Evolutionary conservation across 1,284 basidiomycete genomes (phyloP).

Genomic region (Rhodotorula mucilaginosa): DNA sequence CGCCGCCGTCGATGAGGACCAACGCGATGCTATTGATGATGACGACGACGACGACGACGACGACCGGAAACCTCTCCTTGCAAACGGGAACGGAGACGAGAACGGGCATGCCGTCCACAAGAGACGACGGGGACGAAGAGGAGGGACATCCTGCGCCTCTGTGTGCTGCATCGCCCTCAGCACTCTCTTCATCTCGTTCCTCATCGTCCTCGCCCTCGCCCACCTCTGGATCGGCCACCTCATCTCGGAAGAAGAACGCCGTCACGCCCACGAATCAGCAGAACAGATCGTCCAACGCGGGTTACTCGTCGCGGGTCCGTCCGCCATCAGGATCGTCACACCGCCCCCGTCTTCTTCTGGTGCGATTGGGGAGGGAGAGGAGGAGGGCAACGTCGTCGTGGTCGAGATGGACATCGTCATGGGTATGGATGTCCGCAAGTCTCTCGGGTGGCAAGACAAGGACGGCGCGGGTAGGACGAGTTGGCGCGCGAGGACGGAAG

Average conservation of each 20-base stretch:
- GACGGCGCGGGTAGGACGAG: conserved; percentile 7
- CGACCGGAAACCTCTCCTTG: background rate
- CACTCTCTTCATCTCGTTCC: conserved; percentile 11
- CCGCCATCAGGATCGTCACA: conserved; percentile 26
- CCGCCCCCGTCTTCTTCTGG: background rate
- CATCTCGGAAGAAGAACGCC: conserved; percentile 33
- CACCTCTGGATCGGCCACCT: conserved; percentile 43
- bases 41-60: background rate
- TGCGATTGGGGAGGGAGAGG: no score
- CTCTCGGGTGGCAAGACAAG: conserved; percentile 39
- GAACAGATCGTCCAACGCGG: conserved; percentile 36
- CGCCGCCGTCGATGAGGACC: background rate
- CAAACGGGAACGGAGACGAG: background rate
- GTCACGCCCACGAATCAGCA: conserved; percentile 14
- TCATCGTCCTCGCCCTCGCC: conserved; percentile 28
- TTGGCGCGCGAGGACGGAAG: conserved; percentile 26
- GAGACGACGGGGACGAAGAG: background rate
- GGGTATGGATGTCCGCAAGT: conserved; percentile 38
- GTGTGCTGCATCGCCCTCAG: conserved; percentile 27
- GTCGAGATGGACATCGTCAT: conserved; percentile 37
- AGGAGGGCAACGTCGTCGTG: background rate
- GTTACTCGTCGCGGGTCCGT: conserved; percentile 34
- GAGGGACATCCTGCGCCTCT: background rate
- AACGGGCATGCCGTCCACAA: background rate
- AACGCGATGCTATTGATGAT: no score